A percentile compares a stretch with the other conserved stretches of the same genome.
These are phyloP conservation scores for Globisporangium okanoganense DNA, from an alignment of 352 stramenopile genomes.

Conservation along the genomic window DNA sequence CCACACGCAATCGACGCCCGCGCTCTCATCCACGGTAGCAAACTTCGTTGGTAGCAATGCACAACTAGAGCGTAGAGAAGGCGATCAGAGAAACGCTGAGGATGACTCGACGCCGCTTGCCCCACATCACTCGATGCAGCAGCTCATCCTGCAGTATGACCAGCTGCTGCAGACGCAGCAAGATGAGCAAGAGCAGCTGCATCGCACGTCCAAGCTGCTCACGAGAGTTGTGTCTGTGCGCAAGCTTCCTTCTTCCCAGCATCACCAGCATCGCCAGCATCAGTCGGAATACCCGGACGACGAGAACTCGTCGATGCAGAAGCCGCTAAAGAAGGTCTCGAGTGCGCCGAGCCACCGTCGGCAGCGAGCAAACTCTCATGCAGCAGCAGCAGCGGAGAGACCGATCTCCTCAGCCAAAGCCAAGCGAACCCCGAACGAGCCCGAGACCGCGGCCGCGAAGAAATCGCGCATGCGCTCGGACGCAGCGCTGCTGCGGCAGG, in stretches of 20 bases:
- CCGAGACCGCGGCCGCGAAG: conserved; percentile 25
- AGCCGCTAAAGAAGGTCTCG: conserved; percentile 12
- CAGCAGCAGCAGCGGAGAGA: background rate
- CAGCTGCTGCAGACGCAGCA: conserved; percentile 30
- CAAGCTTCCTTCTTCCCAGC: background rate
- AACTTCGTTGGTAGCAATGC: background rate
- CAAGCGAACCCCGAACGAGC: background rate
- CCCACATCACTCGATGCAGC: conserved; percentile 26
- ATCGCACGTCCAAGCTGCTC: conserved; percentile 18
- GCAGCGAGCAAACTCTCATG: background rate
- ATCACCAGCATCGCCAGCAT: background rate
- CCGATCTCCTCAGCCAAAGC: conserved; percentile 11
- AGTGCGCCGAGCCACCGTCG: conserved; percentile 8
- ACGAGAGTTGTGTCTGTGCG: background rate
- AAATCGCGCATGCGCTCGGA: conserved; percentile 66
- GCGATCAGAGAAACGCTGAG: background rate
- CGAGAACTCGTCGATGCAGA: background rate
- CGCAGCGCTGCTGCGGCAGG: conserved; percentile 51
- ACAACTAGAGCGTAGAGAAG: no score
- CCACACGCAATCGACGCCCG: background rate
- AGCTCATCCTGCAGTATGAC: conserved; percentile 48
- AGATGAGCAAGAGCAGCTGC: conserved; percentile 24
- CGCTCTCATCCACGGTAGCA: background rate
- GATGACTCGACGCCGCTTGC: background rate
- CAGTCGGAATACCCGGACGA: background rate